Evolutionary conservation across 768 basidiomycete species (phyloP).

Genomic region (Trametes maxima): DNA sequence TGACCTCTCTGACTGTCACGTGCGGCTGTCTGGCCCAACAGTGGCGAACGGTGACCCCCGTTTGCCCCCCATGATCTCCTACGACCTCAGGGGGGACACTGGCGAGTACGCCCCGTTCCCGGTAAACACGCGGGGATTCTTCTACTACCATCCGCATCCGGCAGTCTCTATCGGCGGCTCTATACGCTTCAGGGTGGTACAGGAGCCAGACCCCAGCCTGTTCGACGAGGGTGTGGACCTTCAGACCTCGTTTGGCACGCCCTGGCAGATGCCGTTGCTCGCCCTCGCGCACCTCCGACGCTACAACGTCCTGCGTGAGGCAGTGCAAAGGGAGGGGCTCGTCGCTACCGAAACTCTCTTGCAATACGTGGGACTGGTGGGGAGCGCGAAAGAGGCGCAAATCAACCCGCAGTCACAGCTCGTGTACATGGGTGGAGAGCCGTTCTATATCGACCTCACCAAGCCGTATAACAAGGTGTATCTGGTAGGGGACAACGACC

Average conservation of each 20-base stretch:
- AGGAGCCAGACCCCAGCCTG: neutral
- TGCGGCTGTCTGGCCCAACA: neutral
- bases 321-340: neutral
- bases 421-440: neutral
- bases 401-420: neutral
- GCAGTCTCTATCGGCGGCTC: neutral
- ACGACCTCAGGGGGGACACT: neutral
- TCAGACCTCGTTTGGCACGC: slow-evolving; percentile 2
- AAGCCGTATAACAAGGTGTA: neutral
- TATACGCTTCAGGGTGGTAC: slow-evolving; percentile 9
- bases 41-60: neutral
- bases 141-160: slow-evolving; percentile 1
- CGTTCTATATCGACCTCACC: slow-evolving; percentile 6
- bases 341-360: neutral
- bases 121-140: slow-evolving; percentile 7
- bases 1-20: neutral
- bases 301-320: neutral
- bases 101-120: slow-evolving; percentile 1
- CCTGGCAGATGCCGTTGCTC: slow-evolving; percentile 7
- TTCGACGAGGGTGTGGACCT: slow-evolving; percentile 2
- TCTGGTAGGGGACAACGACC: neutral
- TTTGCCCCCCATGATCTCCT: too few relatives aligned
- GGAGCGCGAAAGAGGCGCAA: neutral
- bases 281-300: neutral
- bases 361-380: neutral